Conservation (phyloP, 2,329 filamentous ascomycete species). For the Lachnellula willkommii region DNA sequence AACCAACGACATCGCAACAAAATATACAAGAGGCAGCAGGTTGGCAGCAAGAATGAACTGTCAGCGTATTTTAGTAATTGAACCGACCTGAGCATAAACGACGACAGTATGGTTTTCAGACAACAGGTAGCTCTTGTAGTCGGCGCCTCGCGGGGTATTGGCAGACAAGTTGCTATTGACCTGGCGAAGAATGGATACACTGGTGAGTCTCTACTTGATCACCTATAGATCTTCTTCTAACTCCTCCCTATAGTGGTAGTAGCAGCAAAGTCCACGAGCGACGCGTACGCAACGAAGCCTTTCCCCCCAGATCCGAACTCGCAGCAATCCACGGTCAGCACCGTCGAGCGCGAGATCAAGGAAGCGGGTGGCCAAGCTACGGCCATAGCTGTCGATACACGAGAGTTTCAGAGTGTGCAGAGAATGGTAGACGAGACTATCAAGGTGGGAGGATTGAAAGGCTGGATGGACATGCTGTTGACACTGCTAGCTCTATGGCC, state of each 20-base stretch:
- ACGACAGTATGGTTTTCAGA: constrained; percentile 13
- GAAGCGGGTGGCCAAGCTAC: constrained; percentile 58
- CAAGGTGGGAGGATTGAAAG: constrained; percentile 26
- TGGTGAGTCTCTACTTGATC: constrained; percentile 41
- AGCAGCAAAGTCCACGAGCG: constrained; percentile 68
- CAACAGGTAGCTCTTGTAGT: constrained; percentile 62
- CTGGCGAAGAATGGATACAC: constrained; percentile 65
- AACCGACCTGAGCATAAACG: constrained; percentile 1
- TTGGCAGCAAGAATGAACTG: background rate
- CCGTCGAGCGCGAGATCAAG: constrained; percentile 69
- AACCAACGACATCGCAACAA: background rate
- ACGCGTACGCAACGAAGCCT: constrained; percentile 48
- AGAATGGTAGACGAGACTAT: constrained; percentile 55
- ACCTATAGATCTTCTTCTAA: background rate
- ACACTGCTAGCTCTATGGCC: constrained; percentile 25
- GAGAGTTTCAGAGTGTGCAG: constrained; percentile 56
- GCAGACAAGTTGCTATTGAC: constrained; percentile 69
- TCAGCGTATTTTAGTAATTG: background rate
- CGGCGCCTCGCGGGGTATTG: constrained; percentile 75
- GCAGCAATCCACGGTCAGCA: constrained; percentile 68
- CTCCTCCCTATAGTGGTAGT: constrained; percentile 46
- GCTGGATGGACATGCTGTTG: constrained; percentile 16
- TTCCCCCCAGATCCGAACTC: constrained; percentile 78
- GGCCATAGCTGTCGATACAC: constrained; percentile 65
- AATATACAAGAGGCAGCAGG: background rate